Percentiles rank a stretch among this genome's conserved stretches.
Evolutionary conservation across 2,329 filamentous ascomycete genomes (phyloP).

Genomic region (Chrysoporthe austroafricana): DNA sequence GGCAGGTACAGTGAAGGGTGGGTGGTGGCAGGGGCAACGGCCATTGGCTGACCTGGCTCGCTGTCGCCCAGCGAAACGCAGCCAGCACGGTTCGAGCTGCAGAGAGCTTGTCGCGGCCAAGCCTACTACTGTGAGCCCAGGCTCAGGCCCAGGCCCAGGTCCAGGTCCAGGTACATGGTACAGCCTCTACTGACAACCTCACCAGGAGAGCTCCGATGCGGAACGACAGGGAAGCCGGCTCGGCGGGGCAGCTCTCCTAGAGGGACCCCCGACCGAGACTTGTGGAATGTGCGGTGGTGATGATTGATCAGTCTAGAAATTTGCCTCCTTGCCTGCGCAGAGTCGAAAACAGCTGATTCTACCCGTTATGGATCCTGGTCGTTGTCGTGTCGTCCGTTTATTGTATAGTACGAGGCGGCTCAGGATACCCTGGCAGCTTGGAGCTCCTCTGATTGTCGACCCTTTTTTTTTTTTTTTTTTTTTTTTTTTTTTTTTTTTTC

Average conservation of each 20-base stretch:
- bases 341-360: conserved; percentile 12
- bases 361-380: background rate
- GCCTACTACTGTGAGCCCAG: background rate
- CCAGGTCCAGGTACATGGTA: background rate
- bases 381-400: background rate
- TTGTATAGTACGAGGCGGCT: background rate
- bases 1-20: background rate
- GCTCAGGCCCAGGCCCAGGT: background rate
- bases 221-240: conserved; percentile 13
- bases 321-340: background rate
- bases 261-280: background rate
- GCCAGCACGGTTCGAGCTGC: background rate
- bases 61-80: background rate
- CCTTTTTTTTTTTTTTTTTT: background rate
- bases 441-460: background rate
- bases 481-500: too few species aligned
- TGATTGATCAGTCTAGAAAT: conserved; percentile 7
- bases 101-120: background rate
- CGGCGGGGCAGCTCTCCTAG: conserved; percentile 15
- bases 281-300: conserved; percentile 1
- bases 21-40: background rate
- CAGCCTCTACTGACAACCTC: background rate
- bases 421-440: background rate
- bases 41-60: background rate
- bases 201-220: conserved; percentile 8